Evolutionary conservation across 2,329 filamentous ascomycete genomes (phyloP).

Genomic region (Paraconiothyrium sp.): DNA sequence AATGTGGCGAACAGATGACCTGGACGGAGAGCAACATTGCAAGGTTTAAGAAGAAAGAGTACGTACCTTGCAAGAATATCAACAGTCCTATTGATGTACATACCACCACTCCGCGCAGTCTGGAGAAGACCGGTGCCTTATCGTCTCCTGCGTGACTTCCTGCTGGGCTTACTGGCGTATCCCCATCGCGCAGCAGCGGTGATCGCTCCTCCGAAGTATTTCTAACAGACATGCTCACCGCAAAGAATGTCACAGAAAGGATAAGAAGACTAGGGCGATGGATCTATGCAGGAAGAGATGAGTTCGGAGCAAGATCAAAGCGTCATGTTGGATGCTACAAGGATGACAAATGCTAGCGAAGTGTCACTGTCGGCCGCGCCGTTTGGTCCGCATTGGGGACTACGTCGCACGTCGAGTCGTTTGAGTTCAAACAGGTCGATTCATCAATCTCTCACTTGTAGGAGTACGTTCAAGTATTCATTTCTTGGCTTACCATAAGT

Average conservation of each 20-base stretch:
- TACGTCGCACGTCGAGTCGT: not conserved
- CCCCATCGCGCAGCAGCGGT: slow-evolving; percentile 37
- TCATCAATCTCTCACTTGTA: not conserved
- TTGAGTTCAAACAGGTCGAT: not conserved
- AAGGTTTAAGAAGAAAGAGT: slow-evolving; percentile 3
- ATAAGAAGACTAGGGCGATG: not conserved
- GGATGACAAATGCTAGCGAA: slow-evolving; percentile 16
- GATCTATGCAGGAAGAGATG: slow-evolving; percentile 8
- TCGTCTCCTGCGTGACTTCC: slow-evolving; percentile 29
- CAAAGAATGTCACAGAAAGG: not conserved
- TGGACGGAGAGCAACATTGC: too few species aligned
- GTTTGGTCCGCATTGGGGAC: not conserved
- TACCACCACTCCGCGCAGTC: slow-evolving; percentile 52
- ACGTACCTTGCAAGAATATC: slow-evolving; percentile 68
- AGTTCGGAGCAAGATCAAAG: slow-evolving; percentile 1
- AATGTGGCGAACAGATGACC: not conserved
- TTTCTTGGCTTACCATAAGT: not conserved
- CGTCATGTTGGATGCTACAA: slow-evolving; percentile 9
- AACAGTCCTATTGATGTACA: slow-evolving; percentile 64
- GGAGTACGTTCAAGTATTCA: not conserved
- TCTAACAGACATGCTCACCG: slow-evolving; percentile 25
- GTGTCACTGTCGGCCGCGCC: not conserved
- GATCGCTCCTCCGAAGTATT: slow-evolving; percentile 33
- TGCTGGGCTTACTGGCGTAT: slow-evolving; percentile 27
- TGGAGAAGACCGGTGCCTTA: slow-evolving; percentile 34